A percentile compares a stretch with the other conserved stretches of the same genome.
phyloP scores from a whole-genome alignment of 2,329 filamentous ascomycete species.

The Neopestalotiopsis clavispora region DNA sequence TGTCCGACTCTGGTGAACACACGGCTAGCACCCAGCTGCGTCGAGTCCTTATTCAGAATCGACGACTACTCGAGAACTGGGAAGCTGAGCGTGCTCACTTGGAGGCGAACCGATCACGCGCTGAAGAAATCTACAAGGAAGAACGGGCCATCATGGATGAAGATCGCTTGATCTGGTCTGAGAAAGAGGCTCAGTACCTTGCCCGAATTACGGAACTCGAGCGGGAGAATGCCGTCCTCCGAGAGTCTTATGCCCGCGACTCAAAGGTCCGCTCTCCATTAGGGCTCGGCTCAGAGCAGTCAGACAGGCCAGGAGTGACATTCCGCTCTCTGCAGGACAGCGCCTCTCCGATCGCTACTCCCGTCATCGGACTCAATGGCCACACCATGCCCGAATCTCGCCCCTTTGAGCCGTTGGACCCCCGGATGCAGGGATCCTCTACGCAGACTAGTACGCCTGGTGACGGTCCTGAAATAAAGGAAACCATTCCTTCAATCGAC shows the following conservation, averaged over 20 bases:
- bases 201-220: constrained; percentile 11
- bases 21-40: constrained; percentile 26
- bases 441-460: constrained; percentile 27
- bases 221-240: constrained; percentile 30
- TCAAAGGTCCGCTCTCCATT: background rate
- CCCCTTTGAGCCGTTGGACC: constrained; percentile 46
- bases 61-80: constrained; percentile 50
- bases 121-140: constrained; percentile 60
- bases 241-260: background rate
- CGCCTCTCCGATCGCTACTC: constrained; percentile 24
- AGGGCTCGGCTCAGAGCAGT: constrained; percentile 21
- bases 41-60: constrained; percentile 30
- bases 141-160: constrained; percentile 59
- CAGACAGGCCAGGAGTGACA: constrained; percentile 20
- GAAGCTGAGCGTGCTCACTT: constrained; percentile 58
- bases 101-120: constrained; percentile 57
- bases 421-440: constrained; percentile 47
- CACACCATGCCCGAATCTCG: constrained; percentile 40
- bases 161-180: constrained; percentile 51
- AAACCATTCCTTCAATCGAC: constrained; percentile 55
- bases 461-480: constrained; percentile 28
- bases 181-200: constrained; percentile 41
- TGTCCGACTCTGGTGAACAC: constrained; percentile 22
- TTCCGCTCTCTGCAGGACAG: constrained; percentile 26
- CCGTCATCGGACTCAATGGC: constrained; percentile 27